Percentiles rank a stretch among this genome's conserved stretches.
phyloP scores from a whole-genome alignment of 768 basidiomycete genomes.

The Suillus subaureus region DNA sequence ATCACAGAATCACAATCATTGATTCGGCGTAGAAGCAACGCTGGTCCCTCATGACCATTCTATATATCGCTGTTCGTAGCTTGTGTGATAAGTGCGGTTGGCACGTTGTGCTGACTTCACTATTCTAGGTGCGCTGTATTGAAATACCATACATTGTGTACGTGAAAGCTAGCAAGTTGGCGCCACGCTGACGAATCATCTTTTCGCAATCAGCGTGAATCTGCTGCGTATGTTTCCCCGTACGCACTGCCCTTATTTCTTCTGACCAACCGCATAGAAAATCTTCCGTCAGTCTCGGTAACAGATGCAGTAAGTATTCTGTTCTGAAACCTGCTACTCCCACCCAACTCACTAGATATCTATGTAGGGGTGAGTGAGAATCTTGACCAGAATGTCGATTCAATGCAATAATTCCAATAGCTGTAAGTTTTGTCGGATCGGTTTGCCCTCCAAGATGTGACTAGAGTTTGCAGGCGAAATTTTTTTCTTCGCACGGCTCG shows the following conservation, averaged over 20 bases:
- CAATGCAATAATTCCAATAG: background rate
- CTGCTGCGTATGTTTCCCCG: background rate
- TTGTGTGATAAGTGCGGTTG: background rate
- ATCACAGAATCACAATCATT: background rate
- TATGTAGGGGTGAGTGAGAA: background rate
- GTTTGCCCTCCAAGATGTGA: background rate
- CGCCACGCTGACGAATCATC: background rate
- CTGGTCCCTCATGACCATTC: background rate
- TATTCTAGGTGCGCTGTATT: background rate
- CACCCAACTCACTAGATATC: background rate
- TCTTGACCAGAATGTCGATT: background rate
- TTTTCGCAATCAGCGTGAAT: background rate
- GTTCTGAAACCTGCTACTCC: background rate
- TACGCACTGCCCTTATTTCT: background rate
- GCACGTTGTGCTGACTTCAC: background rate
- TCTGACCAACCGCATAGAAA: background rate
- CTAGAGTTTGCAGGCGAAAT: background rate
- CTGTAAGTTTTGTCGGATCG: background rate
- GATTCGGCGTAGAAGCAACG: background rate
- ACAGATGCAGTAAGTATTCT: background rate
- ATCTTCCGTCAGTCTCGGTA: background rate
- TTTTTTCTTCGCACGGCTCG: background rate
- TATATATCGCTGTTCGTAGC: background rate
- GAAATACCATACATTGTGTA: background rate
- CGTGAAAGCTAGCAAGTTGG: background rate